Conservation (phyloP, 1,284 basidiomycete species). For the Trichosporon faecale region DNA sequence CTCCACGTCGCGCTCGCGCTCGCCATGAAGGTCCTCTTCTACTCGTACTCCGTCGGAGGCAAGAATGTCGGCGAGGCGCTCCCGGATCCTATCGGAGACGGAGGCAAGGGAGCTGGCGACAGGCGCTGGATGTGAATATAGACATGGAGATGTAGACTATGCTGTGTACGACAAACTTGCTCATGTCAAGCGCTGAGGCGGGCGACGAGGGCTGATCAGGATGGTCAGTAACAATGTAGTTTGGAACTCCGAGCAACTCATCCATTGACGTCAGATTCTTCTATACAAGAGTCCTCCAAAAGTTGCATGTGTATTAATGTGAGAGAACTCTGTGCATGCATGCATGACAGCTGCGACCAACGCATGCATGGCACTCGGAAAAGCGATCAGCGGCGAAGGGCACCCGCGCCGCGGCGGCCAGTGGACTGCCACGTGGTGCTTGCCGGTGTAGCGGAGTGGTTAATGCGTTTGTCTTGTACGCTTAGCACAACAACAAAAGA, state of each 20-base stretch:
- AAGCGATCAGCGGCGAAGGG: background rate
- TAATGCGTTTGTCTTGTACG: constrained; percentile 7
- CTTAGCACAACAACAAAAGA: background rate
- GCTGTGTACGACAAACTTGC: background rate
- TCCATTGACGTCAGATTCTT: too few species aligned
- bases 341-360: background rate
- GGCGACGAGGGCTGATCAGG: too few species aligned
- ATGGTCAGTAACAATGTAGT: too few species aligned
- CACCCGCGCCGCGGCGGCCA: background rate
- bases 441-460: background rate
- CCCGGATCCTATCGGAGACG: background rate
- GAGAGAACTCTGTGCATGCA: too few species aligned
- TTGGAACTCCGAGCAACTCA: too few species aligned
- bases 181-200: too few species aligned
- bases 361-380: background rate
- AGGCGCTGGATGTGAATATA: constrained; percentile 4
- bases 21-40: constrained; percentile 81
- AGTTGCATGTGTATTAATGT: too few species aligned
- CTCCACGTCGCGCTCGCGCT: constrained; percentile 73
- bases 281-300: too few species aligned
- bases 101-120: background rate
- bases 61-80: constrained; percentile 37
- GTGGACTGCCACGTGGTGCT: background rate
- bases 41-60: constrained; percentile 56
- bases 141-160: background rate